Conservation (phyloP, 352 stramenopile genomes). For the Peronospora destructor region DNA sequence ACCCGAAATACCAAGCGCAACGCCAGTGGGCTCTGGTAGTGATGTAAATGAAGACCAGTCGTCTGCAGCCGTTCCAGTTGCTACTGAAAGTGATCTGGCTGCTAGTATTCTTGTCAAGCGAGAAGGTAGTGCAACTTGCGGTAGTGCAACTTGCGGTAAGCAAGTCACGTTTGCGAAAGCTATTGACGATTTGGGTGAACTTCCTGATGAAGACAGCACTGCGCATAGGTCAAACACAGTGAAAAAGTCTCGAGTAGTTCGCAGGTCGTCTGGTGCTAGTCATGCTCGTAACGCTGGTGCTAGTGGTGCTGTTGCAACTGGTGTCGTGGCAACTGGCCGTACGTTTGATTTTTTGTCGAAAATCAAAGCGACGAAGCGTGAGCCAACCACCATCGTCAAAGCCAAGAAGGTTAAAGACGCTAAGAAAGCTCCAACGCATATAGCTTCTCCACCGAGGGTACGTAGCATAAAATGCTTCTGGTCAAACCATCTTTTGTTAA, state of each 20-base stretch:
- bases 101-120: slow-evolving; percentile 16
- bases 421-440: slow-evolving; percentile 17
- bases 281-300: slow-evolving; percentile 15
- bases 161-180: slow-evolving; percentile 54
- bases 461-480: not conserved
- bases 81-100: slow-evolving; percentile 14
- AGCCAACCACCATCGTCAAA: slow-evolving; percentile 11
- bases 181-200: slow-evolving; percentile 28
- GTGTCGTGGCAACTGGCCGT: slow-evolving; percentile 63
- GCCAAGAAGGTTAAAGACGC: slow-evolving; percentile 14
- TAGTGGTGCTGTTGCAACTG: slow-evolving; percentile 39
- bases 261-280: slow-evolving; percentile 13
- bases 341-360: slow-evolving; percentile 86
- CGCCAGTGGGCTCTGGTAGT: slow-evolving; percentile 3
- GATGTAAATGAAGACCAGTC: slow-evolving; percentile 8
- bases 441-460: slow-evolving; percentile 27
- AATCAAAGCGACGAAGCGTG: slow-evolving; percentile 41
- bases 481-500: not conserved
- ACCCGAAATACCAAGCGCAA: slow-evolving; percentile 5
- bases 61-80: slow-evolving; percentile 2
- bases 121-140: slow-evolving; percentile 18
- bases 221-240: slow-evolving; percentile 24
- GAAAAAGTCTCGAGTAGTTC: slow-evolving; percentile 33
- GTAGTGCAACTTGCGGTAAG: slow-evolving; percentile 50
- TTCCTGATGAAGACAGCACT: slow-evolving; percentile 18